Conservation (phyloP, 2,329 filamentous ascomycete species). For the Ophiosphaerella herpotricha region DNA sequence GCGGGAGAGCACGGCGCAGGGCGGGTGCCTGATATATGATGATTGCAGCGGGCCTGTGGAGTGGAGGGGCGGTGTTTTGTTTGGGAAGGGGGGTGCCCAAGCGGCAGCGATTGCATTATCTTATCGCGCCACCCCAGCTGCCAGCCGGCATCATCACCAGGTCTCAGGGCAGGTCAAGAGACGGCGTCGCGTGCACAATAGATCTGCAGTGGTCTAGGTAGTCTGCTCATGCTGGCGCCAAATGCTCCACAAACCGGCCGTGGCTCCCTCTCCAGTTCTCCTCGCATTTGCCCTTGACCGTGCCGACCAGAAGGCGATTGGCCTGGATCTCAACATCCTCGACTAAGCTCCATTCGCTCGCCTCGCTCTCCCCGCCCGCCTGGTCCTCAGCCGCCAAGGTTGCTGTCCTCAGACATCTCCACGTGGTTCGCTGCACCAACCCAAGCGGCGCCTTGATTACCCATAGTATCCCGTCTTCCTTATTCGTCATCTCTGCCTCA, state of each 20-base stretch:
- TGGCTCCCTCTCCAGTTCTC: slow-evolving; percentile 42
- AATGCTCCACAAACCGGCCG: slow-evolving; percentile 31
- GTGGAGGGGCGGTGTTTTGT: too few relatives aligned
- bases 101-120: too few relatives aligned
- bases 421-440: slow-evolving; percentile 37
- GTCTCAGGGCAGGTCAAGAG: too few relatives aligned
- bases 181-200: too few relatives aligned
- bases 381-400: slow-evolving; percentile 16
- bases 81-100: too few relatives aligned
- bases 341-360: slow-evolving; percentile 37
- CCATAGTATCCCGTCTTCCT: slow-evolving; percentile 41
- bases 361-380: slow-evolving; percentile 11
- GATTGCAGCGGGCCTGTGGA: too few relatives aligned
- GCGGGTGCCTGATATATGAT: too few relatives aligned
- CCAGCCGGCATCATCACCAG: too few relatives aligned
- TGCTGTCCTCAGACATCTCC: slow-evolving; percentile 32
- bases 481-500: slow-evolving; percentile 40
- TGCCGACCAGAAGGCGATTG: slow-evolving; percentile 38
- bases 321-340: slow-evolving; percentile 45
- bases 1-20: too few relatives aligned
- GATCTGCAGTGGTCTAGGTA: too few relatives aligned
- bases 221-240: slow-evolving; percentile 6
- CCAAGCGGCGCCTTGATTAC: slow-evolving; percentile 43
- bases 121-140: too few relatives aligned
- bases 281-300: slow-evolving; percentile 45